Base-by-base conservation (phyloP, 306 rosid species). In the Biancaea sappan region DNA sequence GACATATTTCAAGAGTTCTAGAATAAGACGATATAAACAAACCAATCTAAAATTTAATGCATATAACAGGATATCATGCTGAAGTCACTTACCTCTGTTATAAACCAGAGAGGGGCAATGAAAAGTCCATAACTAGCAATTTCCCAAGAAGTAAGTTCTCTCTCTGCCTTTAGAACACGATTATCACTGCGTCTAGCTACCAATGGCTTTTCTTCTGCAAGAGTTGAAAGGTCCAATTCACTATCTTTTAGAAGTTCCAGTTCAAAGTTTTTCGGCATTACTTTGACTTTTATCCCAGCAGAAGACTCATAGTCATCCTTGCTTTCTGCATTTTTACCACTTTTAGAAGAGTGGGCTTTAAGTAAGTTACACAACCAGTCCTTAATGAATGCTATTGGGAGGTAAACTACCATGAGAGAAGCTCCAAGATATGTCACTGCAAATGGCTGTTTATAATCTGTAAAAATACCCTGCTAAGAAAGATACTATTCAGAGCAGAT, bases 351-450 rank as follows among this genome's bases (percentile, higher is more conserved):
- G 73, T 72, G 86, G 26, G 26, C 81, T 53, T 68, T 86, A 62
- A 88, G 70, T 46, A 82, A 80, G 75, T 64, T 87, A 68, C 84
- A 86, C 35, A 90, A 73, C 90, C 96, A 90, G 79, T 90, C 92
- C 91, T 90, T 90, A 65, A 90, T 69, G 79, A 87, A 87, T 58
- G 90, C 88, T 82, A 90, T 69, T 59, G 96, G 96, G 59, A 90
- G 90, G 83, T 90, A 90, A 74, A 90, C 89, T 82, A 90, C 91
- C 96, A 90, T 78, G 69, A 90, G 96, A 75, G 96, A 90, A 73
- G 89, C 96, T 80, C 96, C 96, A 35, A 90, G 91, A 82, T 90
- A 90, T 7, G 96, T 87, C 82, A 90, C 83, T 3, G 91, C 92
- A 79, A 90, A 90, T 43, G 96, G 96, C 81, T 90, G 96, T 82